These are phyloP conservation scores for Tetragonia tetragonoides DNA, from an alignment of 148 eudicot species.

Conservation along the genomic window DNA sequence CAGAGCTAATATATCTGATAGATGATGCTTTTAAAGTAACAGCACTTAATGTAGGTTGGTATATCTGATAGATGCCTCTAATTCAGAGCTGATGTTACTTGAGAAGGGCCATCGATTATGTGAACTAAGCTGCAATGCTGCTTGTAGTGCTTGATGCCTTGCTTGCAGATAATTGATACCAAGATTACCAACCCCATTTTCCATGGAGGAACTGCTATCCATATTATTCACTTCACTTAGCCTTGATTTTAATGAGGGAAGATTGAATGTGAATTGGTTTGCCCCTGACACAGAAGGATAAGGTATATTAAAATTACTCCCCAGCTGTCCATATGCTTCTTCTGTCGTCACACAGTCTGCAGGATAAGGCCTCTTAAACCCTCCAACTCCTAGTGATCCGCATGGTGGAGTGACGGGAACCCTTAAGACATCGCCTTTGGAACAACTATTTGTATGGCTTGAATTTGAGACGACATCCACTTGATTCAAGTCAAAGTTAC, in stretches of 20 bases:
- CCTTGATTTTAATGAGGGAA: slow-evolving; percentile 31
- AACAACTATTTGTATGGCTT: not conserved
- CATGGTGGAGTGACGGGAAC: not conserved
- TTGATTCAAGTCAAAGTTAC: slow-evolving; percentile 26
- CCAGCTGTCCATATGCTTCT: not conserved
- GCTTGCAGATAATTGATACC: too few relatives aligned
- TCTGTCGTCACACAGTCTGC: not conserved
- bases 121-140: not conserved
- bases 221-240: slow-evolving; percentile 28
- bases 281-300: not conserved
- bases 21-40: not conserved
- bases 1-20: not conserved
- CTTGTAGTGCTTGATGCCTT: not conserved
- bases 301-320: not conserved
- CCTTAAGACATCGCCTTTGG: slow-evolving; percentile 1
- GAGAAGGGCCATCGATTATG: not conserved
- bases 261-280: slow-evolving; percentile 28
- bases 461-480: slow-evolving; percentile 14
- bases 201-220: not conserved
- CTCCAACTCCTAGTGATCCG: not conserved
- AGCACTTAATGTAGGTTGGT: too few relatives aligned
- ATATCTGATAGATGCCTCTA: too few relatives aligned
- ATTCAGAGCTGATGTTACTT: not conserved
- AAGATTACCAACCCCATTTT: too few relatives aligned
- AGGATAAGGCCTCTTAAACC: not conserved